These are phyloP conservation scores for Davidsoniella eucalypti DNA, from an alignment of 2,329 filamentous ascomycete genomes.

Conservation along the genomic window DNA sequence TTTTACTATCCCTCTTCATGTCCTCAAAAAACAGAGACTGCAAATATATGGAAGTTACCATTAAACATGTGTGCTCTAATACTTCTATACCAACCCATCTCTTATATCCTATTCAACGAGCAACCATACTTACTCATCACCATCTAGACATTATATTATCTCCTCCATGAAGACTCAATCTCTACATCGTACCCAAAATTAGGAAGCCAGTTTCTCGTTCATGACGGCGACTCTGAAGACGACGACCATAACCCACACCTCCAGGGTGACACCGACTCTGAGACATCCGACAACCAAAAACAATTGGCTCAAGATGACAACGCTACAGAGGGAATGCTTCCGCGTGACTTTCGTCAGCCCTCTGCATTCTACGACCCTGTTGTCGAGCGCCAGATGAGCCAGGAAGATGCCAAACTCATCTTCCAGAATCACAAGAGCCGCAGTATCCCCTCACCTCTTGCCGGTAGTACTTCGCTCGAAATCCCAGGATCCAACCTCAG, in stretches of 20 bases:
- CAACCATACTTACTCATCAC: too few species aligned
- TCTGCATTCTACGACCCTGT: conserved; percentile 90
- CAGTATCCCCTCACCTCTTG: conserved; percentile 8
- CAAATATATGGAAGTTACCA: too few species aligned
- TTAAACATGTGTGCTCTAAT: not conserved
- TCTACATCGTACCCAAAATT: conserved; percentile 12
- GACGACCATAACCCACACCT: conserved; percentile 10
- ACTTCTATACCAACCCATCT: not conserved
- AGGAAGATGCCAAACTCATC: conserved; percentile 87
- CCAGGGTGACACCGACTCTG: conserved; percentile 6
- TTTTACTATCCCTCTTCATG: not conserved
- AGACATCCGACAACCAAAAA: conserved; percentile 4
- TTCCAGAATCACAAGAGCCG: conserved; percentile 42
- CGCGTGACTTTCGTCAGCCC: conserved; percentile 44
- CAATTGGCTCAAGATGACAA: conserved; percentile 1
- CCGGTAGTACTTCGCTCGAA: not conserved
- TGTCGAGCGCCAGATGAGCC: conserved; percentile 84
- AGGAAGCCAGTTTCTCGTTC: conserved; percentile 14
- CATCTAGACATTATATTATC: not conserved
- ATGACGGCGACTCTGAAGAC: conserved; percentile 14
- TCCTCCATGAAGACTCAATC: conserved; percentile 2
- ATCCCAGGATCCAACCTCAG: conserved; percentile 1
- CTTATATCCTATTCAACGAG: too few species aligned
- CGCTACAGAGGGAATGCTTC: conserved; percentile 36
- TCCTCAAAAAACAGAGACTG: too few species aligned